These are phyloP conservation scores for Tillandsia leiboldiana DNA, from an alignment of 176 grass and related monocot genomes.

Conservation along the genomic window DNA sequence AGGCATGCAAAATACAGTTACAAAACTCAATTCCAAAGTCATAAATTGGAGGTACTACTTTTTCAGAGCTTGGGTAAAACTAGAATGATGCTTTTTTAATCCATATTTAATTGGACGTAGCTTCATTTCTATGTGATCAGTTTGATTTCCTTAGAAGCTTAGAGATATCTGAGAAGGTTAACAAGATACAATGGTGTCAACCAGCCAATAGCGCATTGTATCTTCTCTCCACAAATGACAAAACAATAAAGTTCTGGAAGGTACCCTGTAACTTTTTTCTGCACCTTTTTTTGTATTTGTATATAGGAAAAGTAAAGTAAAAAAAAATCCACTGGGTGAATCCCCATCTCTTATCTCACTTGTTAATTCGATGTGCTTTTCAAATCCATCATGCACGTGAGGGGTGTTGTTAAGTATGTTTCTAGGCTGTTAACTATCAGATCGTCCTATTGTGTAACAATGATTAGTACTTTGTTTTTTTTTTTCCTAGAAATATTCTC, in stretches of 20 bases:
- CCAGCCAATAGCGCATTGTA: conserved; percentile 29
- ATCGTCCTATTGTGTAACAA: too few species aligned
- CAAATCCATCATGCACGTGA: too few species aligned
- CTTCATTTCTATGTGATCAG: conserved; percentile 14
- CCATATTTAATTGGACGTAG: not conserved
- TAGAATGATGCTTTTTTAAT: conserved; percentile 2
- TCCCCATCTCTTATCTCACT: not conserved
- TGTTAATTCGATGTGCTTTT: too few species aligned
- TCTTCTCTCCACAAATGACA: conserved; percentile 46
- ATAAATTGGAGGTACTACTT: conserved; percentile 88
- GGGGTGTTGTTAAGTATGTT: too few species aligned
- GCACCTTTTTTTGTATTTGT: not conserved
- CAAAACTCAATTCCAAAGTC: conserved; percentile 98
- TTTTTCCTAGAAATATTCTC: too few species aligned
- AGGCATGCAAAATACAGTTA: conserved; percentile 88
- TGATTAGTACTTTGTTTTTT: too few species aligned
- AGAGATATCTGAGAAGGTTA: conserved; percentile 48
- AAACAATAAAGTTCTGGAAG: conserved; percentile 59
- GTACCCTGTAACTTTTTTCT: conserved; percentile 19
- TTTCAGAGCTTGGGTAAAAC: not conserved
- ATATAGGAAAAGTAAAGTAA: not conserved
- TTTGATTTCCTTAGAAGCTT: conserved; percentile 45
- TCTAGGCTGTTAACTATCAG: too few species aligned
- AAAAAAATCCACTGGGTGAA: not conserved
- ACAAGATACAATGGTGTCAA: conserved; percentile 43